phyloP scores from a whole-genome alignment of 192 early-diverging fungal genomes.

The Neocallimastix lanati region DNA sequence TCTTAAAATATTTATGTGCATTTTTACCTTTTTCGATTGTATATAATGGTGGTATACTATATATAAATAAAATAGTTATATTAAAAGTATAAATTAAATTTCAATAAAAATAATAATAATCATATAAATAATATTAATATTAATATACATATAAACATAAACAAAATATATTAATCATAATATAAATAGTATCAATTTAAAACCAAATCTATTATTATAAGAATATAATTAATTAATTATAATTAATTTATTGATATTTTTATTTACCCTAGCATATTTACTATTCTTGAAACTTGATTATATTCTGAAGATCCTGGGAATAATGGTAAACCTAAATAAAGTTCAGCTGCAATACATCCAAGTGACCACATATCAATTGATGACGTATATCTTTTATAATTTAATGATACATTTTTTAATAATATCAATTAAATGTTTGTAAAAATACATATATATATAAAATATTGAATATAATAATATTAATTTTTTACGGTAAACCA shows the following conservation, averaged over 20 bases:
- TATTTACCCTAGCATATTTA: constrained; percentile 76
- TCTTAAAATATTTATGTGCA: constrained; percentile 70
- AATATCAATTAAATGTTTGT: not conserved
- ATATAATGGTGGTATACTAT: constrained; percentile 57
- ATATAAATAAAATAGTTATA: too few relatives aligned
- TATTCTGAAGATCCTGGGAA: constrained; percentile 94
- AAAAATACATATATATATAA: not conserved
- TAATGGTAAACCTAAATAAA: constrained; percentile 85
- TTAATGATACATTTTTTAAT: not conserved
- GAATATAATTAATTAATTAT: not conserved
- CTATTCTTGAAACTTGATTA: constrained; percentile 82
- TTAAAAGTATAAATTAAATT: too few relatives aligned
- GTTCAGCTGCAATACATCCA: constrained; percentile 91
- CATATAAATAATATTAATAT: too few relatives aligned
- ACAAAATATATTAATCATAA: too few relatives aligned
- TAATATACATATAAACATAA: too few relatives aligned
- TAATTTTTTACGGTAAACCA: constrained; percentile 46
- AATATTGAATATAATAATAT: not conserved
- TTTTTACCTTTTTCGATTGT: constrained; percentile 90
- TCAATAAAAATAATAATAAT: too few relatives aligned
- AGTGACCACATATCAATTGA: constrained; percentile 98
- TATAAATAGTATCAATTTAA: too few relatives aligned
- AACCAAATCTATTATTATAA: not conserved
- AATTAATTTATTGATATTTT: too few relatives aligned
- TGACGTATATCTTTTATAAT: constrained; percentile 40